These are phyloP conservation scores for Chalciporus sphaerocephalus DNA, from an alignment of 768 basidiomycete genomes.

Conservation along the genomic window DNA sequence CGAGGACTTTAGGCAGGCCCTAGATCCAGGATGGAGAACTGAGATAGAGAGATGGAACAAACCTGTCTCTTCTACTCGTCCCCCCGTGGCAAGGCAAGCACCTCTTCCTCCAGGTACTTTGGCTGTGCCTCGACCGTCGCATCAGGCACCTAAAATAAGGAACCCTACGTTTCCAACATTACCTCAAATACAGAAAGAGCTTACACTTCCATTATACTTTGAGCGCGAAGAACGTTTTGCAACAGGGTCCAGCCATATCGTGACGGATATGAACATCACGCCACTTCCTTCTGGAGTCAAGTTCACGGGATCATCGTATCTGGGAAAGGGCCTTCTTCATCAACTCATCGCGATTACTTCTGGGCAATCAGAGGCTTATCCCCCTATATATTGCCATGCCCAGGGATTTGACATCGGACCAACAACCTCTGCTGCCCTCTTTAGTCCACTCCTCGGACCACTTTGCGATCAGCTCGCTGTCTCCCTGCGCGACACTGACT, in stretches of 20 bases:
- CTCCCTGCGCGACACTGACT: constrained; percentile 34
- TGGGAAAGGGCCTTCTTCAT: constrained; percentile 56
- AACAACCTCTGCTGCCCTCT: constrained; percentile 38
- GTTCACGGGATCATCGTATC: constrained; percentile 50
- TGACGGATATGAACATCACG: constrained; percentile 50
- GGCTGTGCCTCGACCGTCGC: constrained; percentile 8
- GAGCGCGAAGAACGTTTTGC: constrained; percentile 8
- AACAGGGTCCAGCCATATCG: constrained; percentile 21
- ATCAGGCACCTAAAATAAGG: constrained; percentile 15
- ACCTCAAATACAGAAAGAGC: constrained; percentile 8
- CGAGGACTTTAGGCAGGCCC: constrained; percentile 37
- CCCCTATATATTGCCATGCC: constrained; percentile 31
- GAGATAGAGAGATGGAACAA: constrained; percentile 32
- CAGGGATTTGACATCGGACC: constrained; percentile 44
- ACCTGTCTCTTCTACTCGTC: constrained; percentile 14
- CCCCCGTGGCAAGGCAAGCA: constrained; percentile 4
- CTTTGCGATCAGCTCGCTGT: constrained; percentile 44
- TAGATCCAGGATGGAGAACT: constrained; percentile 37
- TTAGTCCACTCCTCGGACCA: constrained; percentile 44
- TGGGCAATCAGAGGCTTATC: constrained; percentile 20
- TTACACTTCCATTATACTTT: constrained; percentile 15
- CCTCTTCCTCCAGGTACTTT: neutral
- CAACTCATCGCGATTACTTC: constrained; percentile 47
- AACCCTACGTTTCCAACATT: no score
- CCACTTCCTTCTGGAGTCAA: constrained; percentile 48